A percentile compares a stretch with the other conserved stretches of the same genome.
These are phyloP conservation scores for Cyclaneusma minus DNA, from an alignment of 2,329 filamentous ascomycete species.

Conservation along the genomic window DNA sequence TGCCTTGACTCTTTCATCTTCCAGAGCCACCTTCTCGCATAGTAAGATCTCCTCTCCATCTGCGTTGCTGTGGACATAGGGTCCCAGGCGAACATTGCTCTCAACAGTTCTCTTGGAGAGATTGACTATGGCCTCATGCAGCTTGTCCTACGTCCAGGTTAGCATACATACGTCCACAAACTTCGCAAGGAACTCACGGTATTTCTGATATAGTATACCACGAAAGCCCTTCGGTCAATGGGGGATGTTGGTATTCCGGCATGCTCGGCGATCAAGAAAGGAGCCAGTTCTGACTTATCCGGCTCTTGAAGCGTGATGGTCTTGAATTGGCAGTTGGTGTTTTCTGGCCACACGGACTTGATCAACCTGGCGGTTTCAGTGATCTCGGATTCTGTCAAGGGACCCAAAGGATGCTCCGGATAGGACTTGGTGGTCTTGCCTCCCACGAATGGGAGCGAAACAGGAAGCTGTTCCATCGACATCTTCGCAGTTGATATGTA, in stretches of 20 bases:
- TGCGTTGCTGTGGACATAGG: constrained; percentile 40
- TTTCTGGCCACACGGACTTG: constrained; percentile 35
- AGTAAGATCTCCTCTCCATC: constrained; percentile 44
- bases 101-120: constrained; percentile 33
- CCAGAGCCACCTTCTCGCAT: constrained; percentile 38
- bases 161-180: constrained; percentile 1
- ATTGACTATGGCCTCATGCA: constrained; percentile 43
- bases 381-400: constrained; percentile 42
- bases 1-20: constrained; percentile 38
- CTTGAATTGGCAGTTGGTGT: constrained; percentile 45
- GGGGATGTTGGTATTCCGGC: constrained; percentile 21
- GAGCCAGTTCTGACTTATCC: constrained; percentile 32
- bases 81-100: constrained; percentile 40
- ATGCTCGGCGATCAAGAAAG: constrained; percentile 33
- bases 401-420: constrained; percentile 38
- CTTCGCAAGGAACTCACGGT: constrained; percentile 28
- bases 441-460: constrained; percentile 2
- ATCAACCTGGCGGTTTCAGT: constrained; percentile 31
- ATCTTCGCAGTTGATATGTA: neutral
- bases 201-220: constrained; percentile 42
- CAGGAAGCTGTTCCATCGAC: constrained; percentile 1
- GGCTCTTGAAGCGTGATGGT: constrained; percentile 43
- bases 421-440: constrained; percentile 3
- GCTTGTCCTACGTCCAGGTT: constrained; percentile 31
- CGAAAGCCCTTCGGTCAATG: constrained; percentile 34